Evolutionary conservation across 2,329 filamentous ascomycete species (phyloP).

Genomic region (Alternaria metachromatica): DNA sequence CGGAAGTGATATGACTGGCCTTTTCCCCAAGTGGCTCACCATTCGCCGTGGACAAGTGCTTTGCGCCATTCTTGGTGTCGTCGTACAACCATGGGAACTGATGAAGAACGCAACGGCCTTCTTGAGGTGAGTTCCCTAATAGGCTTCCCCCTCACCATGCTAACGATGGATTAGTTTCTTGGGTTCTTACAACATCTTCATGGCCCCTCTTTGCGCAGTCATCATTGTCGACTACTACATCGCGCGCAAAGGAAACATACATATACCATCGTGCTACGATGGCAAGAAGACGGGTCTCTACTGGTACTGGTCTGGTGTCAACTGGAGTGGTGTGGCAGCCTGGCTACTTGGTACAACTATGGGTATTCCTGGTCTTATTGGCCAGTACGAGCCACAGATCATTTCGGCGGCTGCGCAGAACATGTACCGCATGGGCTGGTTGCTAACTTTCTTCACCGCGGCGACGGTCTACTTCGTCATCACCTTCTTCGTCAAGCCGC

Average conservation of each 20-base stretch:
- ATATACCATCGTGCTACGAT: conserved; percentile 50
- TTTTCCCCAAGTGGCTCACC: conserved; percentile 53
- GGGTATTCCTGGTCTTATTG: conserved; percentile 43
- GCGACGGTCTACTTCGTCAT: conserved; percentile 35
- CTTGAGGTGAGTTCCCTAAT: conserved; percentile 25
- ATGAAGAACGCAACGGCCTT: conserved; percentile 51
- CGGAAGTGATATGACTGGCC: conserved; percentile 51
- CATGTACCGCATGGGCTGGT: conserved; percentile 48
- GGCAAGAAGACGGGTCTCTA: conserved; percentile 32
- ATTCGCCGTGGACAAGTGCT: conserved; percentile 54
- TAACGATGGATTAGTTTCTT: conserved; percentile 46
- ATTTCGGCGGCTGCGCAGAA: conserved; percentile 41
- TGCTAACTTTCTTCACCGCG: conserved; percentile 41
- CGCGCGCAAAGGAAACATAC: conserved; percentile 50
- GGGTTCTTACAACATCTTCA: conserved; percentile 51
- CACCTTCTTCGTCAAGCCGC: conserved; percentile 23
- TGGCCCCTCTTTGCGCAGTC: conserved; percentile 49
- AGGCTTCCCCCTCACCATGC: not conserved
- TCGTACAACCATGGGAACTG: conserved; percentile 54
- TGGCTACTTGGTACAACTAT: conserved; percentile 42
- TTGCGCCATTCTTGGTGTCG: conserved; percentile 47
- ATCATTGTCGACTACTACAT: conserved; percentile 52
- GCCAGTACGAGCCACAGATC: conserved; percentile 40
- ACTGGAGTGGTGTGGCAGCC: conserved; percentile 41
- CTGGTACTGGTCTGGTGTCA: conserved; percentile 42